Evolutionary conservation across 1,284 basidiomycete species (phyloP).

Genomic region (Trichosporon sp.): DNA sequence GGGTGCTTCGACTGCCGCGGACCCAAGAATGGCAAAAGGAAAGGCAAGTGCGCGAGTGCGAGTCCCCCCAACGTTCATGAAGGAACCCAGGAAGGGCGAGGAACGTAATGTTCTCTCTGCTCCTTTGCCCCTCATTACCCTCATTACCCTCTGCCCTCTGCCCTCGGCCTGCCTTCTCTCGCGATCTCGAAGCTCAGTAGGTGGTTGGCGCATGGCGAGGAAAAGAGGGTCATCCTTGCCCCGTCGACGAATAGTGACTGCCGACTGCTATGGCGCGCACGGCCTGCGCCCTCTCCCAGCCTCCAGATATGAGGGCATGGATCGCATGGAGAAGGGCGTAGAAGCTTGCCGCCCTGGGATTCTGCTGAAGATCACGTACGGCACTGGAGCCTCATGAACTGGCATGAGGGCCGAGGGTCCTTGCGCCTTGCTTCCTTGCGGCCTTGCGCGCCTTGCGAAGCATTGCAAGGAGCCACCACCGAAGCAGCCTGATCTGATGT

Average conservation of each 20-base stretch:
- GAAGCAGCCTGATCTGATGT: neutral
- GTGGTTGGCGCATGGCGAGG: too few species aligned
- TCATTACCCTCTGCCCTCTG: too few species aligned
- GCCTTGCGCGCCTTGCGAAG: too few species aligned
- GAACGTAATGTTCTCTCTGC: neutral
- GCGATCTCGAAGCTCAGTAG: neutral
- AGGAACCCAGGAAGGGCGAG: neutral
- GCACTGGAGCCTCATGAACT: too few species aligned
- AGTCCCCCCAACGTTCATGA: conserved; percentile 8
- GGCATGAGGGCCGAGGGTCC: neutral
- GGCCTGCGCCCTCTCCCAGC: neutral
- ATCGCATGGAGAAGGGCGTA: too few species aligned
- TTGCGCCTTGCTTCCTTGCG: neutral
- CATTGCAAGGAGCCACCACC: neutral
- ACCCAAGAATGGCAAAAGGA: too few species aligned
- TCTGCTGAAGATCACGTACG: neutral
- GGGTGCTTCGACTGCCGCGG: neutral
- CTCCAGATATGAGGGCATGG: too few species aligned
- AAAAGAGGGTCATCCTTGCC: neutral
- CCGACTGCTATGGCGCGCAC: neutral
- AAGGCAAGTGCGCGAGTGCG: neutral
- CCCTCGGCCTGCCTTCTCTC: too few species aligned
- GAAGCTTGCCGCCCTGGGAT: neutral
- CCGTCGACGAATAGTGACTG: neutral
- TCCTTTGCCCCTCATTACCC: neutral